Evolutionary conservation across 345 rosid genomes (phyloP).

Genomic region (Syzygium jambos): DNA sequence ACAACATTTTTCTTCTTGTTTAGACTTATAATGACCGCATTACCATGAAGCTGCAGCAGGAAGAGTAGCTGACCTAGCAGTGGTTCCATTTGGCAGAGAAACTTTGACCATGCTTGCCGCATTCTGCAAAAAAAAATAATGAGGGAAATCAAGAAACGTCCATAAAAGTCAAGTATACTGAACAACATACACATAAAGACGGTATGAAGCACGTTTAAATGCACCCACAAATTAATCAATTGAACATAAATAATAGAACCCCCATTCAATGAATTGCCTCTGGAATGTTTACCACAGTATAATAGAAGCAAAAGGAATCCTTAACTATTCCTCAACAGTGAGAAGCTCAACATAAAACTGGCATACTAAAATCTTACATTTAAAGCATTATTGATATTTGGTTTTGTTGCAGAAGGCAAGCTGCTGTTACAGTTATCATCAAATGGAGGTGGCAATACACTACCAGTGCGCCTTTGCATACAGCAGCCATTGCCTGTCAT

Average conservation of each 20-base stretch:
- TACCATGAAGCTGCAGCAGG: slow-evolving; percentile 96
- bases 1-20: neutral
- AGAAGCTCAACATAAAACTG: neutral
- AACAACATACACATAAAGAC: neutral
- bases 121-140: slow-evolving; percentile 21
- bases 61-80: slow-evolving; percentile 45
- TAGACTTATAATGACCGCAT: neutral
- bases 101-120: slow-evolving; percentile 20
- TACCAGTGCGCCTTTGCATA: slow-evolving; percentile 51
- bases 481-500: slow-evolving; percentile 52
- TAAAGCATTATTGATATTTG: slow-evolving; percentile 29
- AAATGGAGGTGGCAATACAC: slow-evolving; percentile 65
- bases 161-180: neutral
- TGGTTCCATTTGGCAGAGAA: slow-evolving; percentile 61
- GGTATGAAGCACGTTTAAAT: neutral
- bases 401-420: slow-evolving; percentile 39
- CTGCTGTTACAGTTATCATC: slow-evolving; percentile 47
- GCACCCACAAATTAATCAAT: neutral
- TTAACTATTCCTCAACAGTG: neutral
- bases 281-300: neutral
- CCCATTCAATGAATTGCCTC: neutral
- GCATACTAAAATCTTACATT: slow-evolving; percentile 42
- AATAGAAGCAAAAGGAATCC: neutral
- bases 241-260: neutral
- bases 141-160: neutral